Conservation (phyloP, 768 basidiomycete genomes). For the Russula compacta region DNA sequence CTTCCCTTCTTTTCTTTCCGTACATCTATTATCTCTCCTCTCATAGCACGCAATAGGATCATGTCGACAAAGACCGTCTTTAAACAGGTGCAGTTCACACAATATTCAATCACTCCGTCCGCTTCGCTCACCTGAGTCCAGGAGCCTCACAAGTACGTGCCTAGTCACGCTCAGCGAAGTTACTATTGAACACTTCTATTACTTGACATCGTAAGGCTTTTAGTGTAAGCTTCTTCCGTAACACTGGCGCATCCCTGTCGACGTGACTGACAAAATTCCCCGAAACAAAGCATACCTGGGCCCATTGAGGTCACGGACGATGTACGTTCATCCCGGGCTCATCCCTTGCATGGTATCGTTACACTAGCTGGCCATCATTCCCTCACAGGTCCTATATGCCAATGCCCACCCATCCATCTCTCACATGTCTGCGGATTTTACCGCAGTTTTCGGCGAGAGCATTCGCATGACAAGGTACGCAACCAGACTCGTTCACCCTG, state of each 20-base stretch:
- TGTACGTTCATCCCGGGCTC: slow-evolving; percentile 26
- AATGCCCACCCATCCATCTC: slow-evolving; percentile 90
- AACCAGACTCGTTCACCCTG: neutral
- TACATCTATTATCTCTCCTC: slow-evolving; percentile 6
- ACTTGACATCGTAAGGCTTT: slow-evolving; percentile 13
- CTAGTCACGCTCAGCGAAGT: neutral
- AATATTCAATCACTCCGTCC: neutral
- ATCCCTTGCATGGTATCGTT: neutral
- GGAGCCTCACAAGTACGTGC: slow-evolving; percentile 43
- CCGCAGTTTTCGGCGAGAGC: slow-evolving; percentile 80
- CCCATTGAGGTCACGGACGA: slow-evolving; percentile 56
- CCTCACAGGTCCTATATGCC: slow-evolving; percentile 67
- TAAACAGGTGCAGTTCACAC: slow-evolving; percentile 26
- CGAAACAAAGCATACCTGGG: slow-evolving; percentile 34
- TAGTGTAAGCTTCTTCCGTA: slow-evolving; percentile 21
- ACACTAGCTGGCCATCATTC: neutral
- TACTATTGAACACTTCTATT: neutral
- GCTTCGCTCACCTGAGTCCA: slow-evolving; percentile 18
- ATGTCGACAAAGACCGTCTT: slow-evolving; percentile 27
- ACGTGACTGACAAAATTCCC: slow-evolving; percentile 18
- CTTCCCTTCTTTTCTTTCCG: neutral
- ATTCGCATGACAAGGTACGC: slow-evolving; percentile 71
- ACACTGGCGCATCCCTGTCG: no score
- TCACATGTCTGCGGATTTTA: slow-evolving; percentile 84
- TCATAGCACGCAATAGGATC: slow-evolving; percentile 9